Conservation (phyloP, 768 basidiomycete species). For the Pleurotus cornucopiae region DNA sequence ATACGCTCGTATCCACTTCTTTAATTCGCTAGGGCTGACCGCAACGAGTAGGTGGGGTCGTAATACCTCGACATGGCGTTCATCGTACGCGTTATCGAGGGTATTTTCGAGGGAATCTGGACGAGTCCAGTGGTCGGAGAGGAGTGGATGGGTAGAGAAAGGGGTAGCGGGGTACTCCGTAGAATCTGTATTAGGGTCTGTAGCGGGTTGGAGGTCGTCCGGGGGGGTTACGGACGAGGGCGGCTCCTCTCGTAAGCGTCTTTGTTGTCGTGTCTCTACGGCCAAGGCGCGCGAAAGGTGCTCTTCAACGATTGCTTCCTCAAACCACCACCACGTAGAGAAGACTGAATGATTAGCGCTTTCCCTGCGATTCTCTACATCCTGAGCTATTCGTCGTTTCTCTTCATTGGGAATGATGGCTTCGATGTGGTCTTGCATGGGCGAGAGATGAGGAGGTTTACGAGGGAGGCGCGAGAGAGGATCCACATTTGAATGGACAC, state of each 20-base stretch:
- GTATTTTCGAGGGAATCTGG: background rate
- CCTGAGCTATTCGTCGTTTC: background rate
- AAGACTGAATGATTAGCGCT: background rate
- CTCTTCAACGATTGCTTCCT: background rate
- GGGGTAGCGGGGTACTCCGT: background rate
- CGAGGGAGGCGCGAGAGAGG: conserved; percentile 9
- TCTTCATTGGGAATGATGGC: conserved; percentile 1
- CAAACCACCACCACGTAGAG: conserved; percentile 8
- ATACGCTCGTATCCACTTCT: too few relatives aligned
- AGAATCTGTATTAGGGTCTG: background rate
- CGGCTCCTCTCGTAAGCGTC: too few relatives aligned
- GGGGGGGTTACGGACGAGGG: too few relatives aligned
- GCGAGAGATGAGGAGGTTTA: background rate
- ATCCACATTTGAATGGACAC: conserved; percentile 28
- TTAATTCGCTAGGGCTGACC: too few relatives aligned
- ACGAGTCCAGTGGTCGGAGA: background rate
- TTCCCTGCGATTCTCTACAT: background rate
- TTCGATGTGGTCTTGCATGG: background rate
- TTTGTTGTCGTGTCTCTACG: background rate
- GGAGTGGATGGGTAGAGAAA: background rate
- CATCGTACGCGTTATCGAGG: too few relatives aligned
- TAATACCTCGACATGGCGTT: too few relatives aligned
- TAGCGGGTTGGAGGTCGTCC: too few relatives aligned
- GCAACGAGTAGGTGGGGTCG: too few relatives aligned
- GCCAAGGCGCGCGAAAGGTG: background rate